phyloP scores from a whole-genome alignment of 2,329 filamentous ascomycete genomes.

The Penicillium sp. region DNA sequence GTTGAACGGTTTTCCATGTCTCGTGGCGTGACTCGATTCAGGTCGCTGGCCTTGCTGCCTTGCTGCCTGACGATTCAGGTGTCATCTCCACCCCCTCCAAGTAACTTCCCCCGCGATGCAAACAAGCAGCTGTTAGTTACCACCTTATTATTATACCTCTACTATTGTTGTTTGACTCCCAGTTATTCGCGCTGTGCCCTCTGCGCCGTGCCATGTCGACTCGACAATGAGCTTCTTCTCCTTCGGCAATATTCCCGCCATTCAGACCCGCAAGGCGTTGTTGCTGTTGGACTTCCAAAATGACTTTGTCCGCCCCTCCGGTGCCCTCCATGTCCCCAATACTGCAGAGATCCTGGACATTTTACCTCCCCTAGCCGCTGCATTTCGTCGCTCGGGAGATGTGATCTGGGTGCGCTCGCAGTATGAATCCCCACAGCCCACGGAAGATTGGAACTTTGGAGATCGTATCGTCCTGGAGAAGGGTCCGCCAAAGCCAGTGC shows the following conservation, averaged over 20 bases:
- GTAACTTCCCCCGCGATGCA: not conserved
- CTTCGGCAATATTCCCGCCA: slow-evolving; percentile 45
- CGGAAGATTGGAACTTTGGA: slow-evolving; percentile 54
- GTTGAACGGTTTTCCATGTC: too few relatives aligned
- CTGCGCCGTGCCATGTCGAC: slow-evolving; percentile 23
- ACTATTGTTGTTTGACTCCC: not conserved
- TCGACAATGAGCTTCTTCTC: slow-evolving; percentile 36
- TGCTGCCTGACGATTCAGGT: slow-evolving; percentile 14
- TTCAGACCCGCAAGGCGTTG: slow-evolving; percentile 68
- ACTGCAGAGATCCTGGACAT: slow-evolving; percentile 68
- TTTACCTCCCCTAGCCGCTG: slow-evolving; percentile 65
- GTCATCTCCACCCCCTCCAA: slow-evolving; percentile 6
- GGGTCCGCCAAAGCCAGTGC: slow-evolving; percentile 14
- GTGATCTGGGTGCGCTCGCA: slow-evolving; percentile 85
- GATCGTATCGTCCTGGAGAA: slow-evolving; percentile 46
- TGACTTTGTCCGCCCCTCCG: slow-evolving; percentile 74
- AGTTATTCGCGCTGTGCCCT: not conserved
- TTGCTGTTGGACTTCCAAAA: slow-evolving; percentile 87
- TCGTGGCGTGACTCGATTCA: not conserved
- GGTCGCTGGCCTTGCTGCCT: not conserved
- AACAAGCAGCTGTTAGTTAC: not conserved
- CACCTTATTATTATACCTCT: too few relatives aligned
- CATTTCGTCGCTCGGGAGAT: slow-evolving; percentile 71
- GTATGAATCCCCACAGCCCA: slow-evolving; percentile 64
- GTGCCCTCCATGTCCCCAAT: slow-evolving; percentile 66